Evolutionary conservation across 140 eudicot species (phyloP).

Genomic region (Flaveria floridana): DNA sequence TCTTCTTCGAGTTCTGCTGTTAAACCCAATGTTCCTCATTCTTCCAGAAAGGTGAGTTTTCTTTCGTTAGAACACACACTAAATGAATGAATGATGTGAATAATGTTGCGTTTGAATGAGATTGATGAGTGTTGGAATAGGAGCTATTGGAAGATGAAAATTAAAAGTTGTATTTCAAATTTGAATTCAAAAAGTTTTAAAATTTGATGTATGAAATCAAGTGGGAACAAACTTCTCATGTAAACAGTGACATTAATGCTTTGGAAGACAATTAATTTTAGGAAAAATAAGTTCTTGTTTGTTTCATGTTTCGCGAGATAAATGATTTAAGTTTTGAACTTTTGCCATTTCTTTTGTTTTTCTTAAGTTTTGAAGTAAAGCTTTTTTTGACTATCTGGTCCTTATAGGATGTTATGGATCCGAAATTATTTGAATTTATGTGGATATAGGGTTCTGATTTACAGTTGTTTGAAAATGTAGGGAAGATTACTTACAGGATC

Average conservation of each 20-base stretch:
- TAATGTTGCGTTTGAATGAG: too few relatives aligned
- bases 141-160: too few relatives aligned
- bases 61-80: not conserved
- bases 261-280: not conserved
- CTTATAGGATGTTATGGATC: constrained; percentile 4
- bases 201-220: constrained; percentile 7
- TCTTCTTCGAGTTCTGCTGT: constrained; percentile 38
- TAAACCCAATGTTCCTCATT: constrained; percentile 60
- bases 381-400: not conserved
- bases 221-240: not conserved
- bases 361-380: not conserved
- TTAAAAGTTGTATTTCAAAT: too few relatives aligned
- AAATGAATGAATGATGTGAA: too few relatives aligned
- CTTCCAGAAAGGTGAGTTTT: constrained; percentile 57
- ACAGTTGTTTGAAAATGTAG: constrained; percentile 38
- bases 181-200: not conserved
- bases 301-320: not conserved
- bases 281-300: constrained; percentile 1
- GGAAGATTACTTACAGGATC: constrained; percentile 82
- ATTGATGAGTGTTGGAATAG: too few relatives aligned
- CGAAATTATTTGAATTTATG: not conserved
- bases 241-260: not conserved
- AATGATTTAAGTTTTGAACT: not conserved
- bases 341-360: not conserved
- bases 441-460: constrained; percentile 15